These are phyloP conservation scores for Corynascus novoguineensis DNA, from an alignment of 495 filamentous ascomycete genomes.

Conservation along the genomic window DNA sequence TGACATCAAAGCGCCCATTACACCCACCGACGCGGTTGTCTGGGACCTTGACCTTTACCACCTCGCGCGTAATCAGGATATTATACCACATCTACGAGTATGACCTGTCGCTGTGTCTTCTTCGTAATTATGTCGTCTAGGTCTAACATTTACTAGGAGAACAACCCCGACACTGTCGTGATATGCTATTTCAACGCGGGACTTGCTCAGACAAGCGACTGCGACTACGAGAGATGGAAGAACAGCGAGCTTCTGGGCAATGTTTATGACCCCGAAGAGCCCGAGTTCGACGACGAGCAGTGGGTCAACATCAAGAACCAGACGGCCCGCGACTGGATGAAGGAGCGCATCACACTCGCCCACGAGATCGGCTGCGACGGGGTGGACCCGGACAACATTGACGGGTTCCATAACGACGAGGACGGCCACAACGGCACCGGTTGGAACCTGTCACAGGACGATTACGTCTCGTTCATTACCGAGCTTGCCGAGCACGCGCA, in stretches of 20 bases:
- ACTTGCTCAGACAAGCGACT: constrained; percentile 51
- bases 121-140: not conserved
- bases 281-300: constrained; percentile 43
- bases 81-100: constrained; percentile 19
- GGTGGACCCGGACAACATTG: constrained; percentile 68
- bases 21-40: constrained; percentile 23
- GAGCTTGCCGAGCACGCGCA: constrained; percentile 53
- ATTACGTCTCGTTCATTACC: constrained; percentile 52
- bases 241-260: constrained; percentile 44
- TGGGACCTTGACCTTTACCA: constrained; percentile 26
- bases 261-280: constrained; percentile 50
- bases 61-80: constrained; percentile 10
- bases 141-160: not conserved
- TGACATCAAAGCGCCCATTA: constrained; percentile 7
- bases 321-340: constrained; percentile 56
- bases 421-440: constrained; percentile 38
- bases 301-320: constrained; percentile 57
- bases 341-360: constrained; percentile 51
- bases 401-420: constrained; percentile 50
- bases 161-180: constrained; percentile 24
- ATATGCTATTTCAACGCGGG: constrained; percentile 72
- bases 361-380: constrained; percentile 58
- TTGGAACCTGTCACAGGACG: constrained; percentile 45
- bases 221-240: constrained; percentile 45
- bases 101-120: not conserved